Percentiles rank a stretch among this genome's conserved stretches.
phyloP scores from a whole-genome alignment of 2,329 filamentous ascomycete genomes.

The Clonostachys rosea region DNA sequence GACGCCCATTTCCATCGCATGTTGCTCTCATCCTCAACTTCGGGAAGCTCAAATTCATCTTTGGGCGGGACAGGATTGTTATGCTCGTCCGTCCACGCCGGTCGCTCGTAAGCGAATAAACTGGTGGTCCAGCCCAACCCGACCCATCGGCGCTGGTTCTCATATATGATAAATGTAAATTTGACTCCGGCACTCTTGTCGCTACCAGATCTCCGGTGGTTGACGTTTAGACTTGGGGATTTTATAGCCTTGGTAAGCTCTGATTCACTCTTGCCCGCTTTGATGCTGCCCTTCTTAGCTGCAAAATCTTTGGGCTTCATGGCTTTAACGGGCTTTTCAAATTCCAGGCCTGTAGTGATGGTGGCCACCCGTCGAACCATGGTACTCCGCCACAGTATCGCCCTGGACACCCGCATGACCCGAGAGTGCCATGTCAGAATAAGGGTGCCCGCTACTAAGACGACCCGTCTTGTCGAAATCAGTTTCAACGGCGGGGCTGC shows the following conservation, averaged over 20 bases:
- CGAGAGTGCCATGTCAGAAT: conserved; percentile 89
- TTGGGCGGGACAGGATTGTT: conserved; percentile 74
- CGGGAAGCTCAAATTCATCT: conserved; percentile 61
- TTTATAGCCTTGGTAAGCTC: conserved; percentile 34
- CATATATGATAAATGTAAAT: conserved; percentile 94
- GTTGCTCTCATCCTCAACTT: conserved; percentile 53
- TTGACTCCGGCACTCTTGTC: conserved; percentile 74
- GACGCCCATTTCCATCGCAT: conserved; percentile 73
- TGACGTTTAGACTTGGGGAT: conserved; percentile 15
- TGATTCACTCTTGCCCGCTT: conserved; percentile 26
- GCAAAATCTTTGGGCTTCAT: conserved; percentile 16
- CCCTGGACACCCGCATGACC: conserved; percentile 77
- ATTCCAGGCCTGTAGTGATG: conserved; percentile 75
- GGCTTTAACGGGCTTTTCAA: conserved; percentile 45
- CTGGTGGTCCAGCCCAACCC: conserved; percentile 93
- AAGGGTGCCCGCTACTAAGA: conserved; percentile 82
- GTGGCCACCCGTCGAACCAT: conserved; percentile 65
- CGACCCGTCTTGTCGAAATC: conserved; percentile 79
- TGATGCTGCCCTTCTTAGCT: conserved; percentile 21
- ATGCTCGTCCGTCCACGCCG: conserved; percentile 94
- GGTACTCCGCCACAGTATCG: conserved; percentile 85
- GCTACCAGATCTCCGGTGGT: conserved; percentile 23
- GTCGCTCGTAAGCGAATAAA: conserved; percentile 84
- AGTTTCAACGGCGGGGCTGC: conserved; percentile 80
- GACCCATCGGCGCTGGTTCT: conserved; percentile 94